Evolutionary conservation across 2,329 filamentous ascomycete species (phyloP), one percentile per base, ranked within the genome.

Genomic region (Fusarium tjaetaba): DNA sequence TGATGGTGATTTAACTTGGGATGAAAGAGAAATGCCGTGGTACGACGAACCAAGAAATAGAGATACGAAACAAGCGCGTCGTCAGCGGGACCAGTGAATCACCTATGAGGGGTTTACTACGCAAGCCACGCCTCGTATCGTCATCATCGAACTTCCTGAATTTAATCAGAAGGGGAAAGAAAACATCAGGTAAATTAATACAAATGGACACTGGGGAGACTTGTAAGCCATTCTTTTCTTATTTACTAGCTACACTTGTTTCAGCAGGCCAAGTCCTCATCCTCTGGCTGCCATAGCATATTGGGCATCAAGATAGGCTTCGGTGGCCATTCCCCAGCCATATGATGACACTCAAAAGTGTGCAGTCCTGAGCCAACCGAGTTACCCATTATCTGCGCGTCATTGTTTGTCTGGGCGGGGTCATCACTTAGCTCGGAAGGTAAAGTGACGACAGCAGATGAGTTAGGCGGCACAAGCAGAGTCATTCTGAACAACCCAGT

Each of bases 371-470:
- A 49, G 3, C 46, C 28, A 24, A 32, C 14, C 7, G 11, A 49
- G 11, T 7, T 9, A 0, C 28, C 11, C 22, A 13, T 3, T 7
- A 9, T n/a, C 11, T 11, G 10, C 4, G 13, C 14, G 15, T 24
- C 22, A 11, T 32, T 24, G 22, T 32, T 24, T 13, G 22, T 2
- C 13, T 18, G 4, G 10, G 28, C 7, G 10, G 28, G 6, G 22
- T 49, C 22, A 24, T 49, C 11, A 13, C 20, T 32, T 3, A 49
- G 13, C 28, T 49, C 22, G 14, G 46, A 32, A 5, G 46, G 28
- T 4, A 49, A 49, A 0, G 28, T 49, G 46, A 49, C 46, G 4
- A 32, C 4, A 32, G 46, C 46, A 1, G 15, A 32, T 18, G 46
- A 49, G 14, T 32, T 32, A 13, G 28, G 22, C 11, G 30, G 30